These are phyloP conservation scores for Gremmenia infestans DNA, from an alignment of 2,329 filamentous ascomycete species.

Conservation along the genomic window DNA sequence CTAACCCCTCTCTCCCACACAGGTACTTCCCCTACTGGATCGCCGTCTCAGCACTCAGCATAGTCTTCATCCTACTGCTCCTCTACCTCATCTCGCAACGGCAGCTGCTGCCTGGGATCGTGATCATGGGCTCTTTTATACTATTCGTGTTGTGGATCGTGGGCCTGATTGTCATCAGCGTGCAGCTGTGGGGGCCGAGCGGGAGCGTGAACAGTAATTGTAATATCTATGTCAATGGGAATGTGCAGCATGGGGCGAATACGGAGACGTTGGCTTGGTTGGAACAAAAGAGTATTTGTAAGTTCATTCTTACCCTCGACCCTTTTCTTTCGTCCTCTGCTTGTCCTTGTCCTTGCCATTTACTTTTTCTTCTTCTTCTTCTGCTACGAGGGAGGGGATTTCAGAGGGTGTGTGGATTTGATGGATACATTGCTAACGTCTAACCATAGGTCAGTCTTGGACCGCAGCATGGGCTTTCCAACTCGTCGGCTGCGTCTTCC, in stretches of 20 bases:
- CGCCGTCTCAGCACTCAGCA: constrained; percentile 51
- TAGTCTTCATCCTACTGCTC: constrained; percentile 61
- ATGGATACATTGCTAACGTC: too few species aligned
- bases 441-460: constrained; percentile 52
- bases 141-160: constrained; percentile 65
- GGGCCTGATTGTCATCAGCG: constrained; percentile 55
- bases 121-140: constrained; percentile 60
- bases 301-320: constrained; percentile 31
- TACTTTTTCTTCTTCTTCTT: not conserved
- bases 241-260: constrained; percentile 46
- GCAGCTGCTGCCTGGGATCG: constrained; percentile 58
- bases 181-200: constrained; percentile 58
- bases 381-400: too few species aligned
- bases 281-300: constrained; percentile 59
- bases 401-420: too few species aligned
- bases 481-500: constrained; percentile 53
- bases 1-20: not conserved
- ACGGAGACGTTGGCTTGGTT: constrained; percentile 57
- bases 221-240: constrained; percentile 51
- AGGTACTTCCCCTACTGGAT: constrained; percentile 68
- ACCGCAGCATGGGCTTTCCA: constrained; percentile 60
- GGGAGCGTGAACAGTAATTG: constrained; percentile 57
- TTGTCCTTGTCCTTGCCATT: not conserved
- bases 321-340: too few species aligned
- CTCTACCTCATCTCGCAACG: constrained; percentile 58